Conservation (phyloP, 306 rosid genomes). For the Pachyrhizus erosus region DNA sequence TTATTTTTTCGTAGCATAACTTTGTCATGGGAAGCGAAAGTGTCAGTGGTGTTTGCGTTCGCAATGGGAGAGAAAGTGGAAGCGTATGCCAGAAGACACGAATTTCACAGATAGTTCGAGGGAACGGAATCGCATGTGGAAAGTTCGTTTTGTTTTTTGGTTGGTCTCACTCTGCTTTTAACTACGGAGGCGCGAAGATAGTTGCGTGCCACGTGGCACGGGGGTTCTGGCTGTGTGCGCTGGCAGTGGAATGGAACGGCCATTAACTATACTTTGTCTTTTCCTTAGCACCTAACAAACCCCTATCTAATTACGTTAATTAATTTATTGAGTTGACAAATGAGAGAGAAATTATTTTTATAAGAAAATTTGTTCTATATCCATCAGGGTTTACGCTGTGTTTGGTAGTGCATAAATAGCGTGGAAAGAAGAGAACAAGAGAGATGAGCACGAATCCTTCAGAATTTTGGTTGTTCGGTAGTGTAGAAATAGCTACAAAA, state of each 20-base stretch:
- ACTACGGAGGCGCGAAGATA: neutral
- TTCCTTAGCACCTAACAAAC: neutral
- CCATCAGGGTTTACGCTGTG: no score
- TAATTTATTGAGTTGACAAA: neutral
- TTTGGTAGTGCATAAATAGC: no score
- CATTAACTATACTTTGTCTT: conserved; percentile 30
- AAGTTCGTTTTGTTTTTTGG: conserved; percentile 21
- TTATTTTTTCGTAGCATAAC: neutral
- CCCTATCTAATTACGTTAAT: neutral
- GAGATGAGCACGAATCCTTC: no score
- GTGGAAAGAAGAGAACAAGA: no score
- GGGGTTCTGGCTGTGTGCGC: neutral
- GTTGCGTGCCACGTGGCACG: conserved; percentile 52
- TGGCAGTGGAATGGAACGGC: conserved; percentile 46
- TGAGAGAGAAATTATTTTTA: neutral
- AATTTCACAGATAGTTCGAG: neutral
- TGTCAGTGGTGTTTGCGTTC: neutral
- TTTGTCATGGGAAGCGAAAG: conserved; percentile 11
- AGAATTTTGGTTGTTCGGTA: no score
- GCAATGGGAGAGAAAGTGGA: conserved; percentile 29
- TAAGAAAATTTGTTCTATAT: no score
- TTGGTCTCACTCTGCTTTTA: conserved; percentile 51
- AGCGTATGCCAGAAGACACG: conserved; percentile 53
- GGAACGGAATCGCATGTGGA: conserved; percentile 39
- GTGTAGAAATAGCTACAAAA: no score